Evolutionary conservation across 495 filamentous ascomycete species (phyloP).

Genomic region (Peziza echinospora): DNA sequence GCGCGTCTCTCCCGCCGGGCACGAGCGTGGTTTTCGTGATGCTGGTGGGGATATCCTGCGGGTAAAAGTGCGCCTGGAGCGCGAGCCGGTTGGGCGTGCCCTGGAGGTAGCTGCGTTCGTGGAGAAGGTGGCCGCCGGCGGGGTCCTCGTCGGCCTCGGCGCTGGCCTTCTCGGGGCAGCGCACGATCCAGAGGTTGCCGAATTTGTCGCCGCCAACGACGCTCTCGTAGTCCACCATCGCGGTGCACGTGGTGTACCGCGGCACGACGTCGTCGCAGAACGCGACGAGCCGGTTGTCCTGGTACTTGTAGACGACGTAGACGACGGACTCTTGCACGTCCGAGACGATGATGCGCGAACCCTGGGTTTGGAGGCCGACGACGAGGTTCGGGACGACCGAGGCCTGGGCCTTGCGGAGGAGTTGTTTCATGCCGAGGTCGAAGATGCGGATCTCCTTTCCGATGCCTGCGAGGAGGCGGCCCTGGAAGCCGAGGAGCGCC

Average conservation of each 20-base stretch:
- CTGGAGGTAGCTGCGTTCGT: slow-evolving; percentile 72
- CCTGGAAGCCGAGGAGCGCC: slow-evolving; percentile 79
- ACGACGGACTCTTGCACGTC: slow-evolving; percentile 81
- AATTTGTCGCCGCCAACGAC: slow-evolving; percentile 93
- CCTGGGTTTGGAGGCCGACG: slow-evolving; percentile 71
- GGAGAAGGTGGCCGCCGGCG: slow-evolving; percentile 67
- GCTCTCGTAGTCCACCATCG: slow-evolving; percentile 97
- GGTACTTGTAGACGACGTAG: slow-evolving; percentile 81
- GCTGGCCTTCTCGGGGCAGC: slow-evolving; percentile 66
- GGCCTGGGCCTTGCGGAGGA: slow-evolving; percentile 77
- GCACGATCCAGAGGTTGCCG: slow-evolving; percentile 81
- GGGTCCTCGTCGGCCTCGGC: slow-evolving; percentile 84
- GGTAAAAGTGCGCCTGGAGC: slow-evolving; percentile 68
- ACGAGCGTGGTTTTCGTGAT: slow-evolving; percentile 78
- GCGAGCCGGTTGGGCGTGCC: slow-evolving; percentile 68
- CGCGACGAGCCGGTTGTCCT: slow-evolving; percentile 73
- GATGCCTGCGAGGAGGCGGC: slow-evolving; percentile 62
- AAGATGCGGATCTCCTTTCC: slow-evolving; percentile 67
- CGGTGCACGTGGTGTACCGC: slow-evolving; percentile 66
- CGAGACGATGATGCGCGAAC: slow-evolving; percentile 72
- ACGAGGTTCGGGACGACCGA: slow-evolving; percentile 56
- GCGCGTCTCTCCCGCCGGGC: slow-evolving; percentile 70
- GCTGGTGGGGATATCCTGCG: slow-evolving; percentile 78
- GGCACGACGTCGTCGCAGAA: slow-evolving; percentile 78
- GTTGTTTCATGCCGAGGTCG: slow-evolving; percentile 72